These are phyloP conservation scores for Santalum album DNA, from an alignment of 164 flowering plant genomes.

Conservation along the genomic window DNA sequence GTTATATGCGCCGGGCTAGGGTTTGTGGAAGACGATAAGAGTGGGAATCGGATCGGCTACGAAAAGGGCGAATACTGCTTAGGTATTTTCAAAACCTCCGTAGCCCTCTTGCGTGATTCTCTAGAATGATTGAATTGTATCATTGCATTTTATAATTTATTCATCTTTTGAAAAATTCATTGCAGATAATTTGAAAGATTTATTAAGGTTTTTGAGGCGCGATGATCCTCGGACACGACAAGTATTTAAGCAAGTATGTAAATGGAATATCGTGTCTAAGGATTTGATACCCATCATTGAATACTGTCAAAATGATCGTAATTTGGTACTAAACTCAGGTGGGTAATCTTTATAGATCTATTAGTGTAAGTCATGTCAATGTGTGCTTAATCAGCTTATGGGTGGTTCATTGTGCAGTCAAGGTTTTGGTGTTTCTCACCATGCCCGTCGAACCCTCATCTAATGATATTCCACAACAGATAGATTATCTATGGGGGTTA, in stretches of 20 bases:
- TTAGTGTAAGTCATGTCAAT: neutral
- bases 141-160: neutral
- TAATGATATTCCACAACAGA: constrained; percentile 60
- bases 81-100: constrained; percentile 29
- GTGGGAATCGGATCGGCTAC: constrained; percentile 53
- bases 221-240: constrained; percentile 78
- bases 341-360: neutral
- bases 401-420: constrained; percentile 43
- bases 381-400: neutral
- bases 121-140: neutral
- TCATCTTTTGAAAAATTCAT: neutral
- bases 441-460: constrained; percentile 83
- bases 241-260: constrained; percentile 88
- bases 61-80: constrained; percentile 46
- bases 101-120: neutral
- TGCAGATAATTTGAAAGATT: constrained; percentile 83
- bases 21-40: constrained; percentile 42
- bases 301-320: constrained; percentile 51
- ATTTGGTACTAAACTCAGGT: constrained; percentile 76
- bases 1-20: constrained; percentile 70
- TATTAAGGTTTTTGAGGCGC: constrained; percentile 79
- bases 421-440: constrained; percentile 82
- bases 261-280: constrained; percentile 67
- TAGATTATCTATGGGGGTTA: constrained; percentile 75
- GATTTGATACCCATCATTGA: constrained; percentile 85